Evolutionary conservation across 2,329 filamentous ascomycete genomes (phyloP).

Genomic region (Ascochyta lentis): DNA sequence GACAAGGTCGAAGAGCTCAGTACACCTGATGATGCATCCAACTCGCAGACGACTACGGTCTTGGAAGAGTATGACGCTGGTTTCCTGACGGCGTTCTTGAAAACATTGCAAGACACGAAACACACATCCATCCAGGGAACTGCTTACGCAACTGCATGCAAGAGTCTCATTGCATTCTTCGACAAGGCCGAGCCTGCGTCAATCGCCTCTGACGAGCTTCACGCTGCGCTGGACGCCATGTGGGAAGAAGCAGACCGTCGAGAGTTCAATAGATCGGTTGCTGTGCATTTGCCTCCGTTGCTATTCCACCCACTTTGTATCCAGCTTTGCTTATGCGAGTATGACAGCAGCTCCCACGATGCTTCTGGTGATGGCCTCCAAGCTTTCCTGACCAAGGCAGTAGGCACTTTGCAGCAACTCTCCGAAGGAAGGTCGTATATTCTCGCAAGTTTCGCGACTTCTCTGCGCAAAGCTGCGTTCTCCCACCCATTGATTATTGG

Average conservation of each 20-base stretch:
- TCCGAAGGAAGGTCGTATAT: conserved; percentile 46
- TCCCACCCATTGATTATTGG: conserved; percentile 34
- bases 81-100: conserved; percentile 33
- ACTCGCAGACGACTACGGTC: not conserved
- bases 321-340: conserved; percentile 20
- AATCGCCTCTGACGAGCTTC: conserved; percentile 25
- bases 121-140: conserved; percentile 42
- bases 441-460: conserved; percentile 37
- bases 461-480: conserved; percentile 42
- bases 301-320: conserved; percentile 47
- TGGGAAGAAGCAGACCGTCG: conserved; percentile 58
- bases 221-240: conserved; percentile 43
- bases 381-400: conserved; percentile 31
- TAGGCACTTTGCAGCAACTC: conserved; percentile 36
- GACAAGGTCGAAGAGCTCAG: conserved; percentile 17
- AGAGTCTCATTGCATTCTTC: conserved; percentile 29
- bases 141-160: conserved; percentile 37
- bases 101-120: conserved; percentile 32
- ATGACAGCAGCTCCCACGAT: not conserved
- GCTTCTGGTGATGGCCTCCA: conserved; percentile 13
- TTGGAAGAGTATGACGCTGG: not conserved
- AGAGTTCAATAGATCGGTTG: conserved; percentile 53
- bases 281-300: conserved; percentile 47
- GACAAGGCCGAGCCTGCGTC: conserved; percentile 16
- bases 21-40: not conserved